Conservation (phyloP, 2,329 filamentous ascomycete genomes). For the Gaeumannomyces sp. region DNA sequence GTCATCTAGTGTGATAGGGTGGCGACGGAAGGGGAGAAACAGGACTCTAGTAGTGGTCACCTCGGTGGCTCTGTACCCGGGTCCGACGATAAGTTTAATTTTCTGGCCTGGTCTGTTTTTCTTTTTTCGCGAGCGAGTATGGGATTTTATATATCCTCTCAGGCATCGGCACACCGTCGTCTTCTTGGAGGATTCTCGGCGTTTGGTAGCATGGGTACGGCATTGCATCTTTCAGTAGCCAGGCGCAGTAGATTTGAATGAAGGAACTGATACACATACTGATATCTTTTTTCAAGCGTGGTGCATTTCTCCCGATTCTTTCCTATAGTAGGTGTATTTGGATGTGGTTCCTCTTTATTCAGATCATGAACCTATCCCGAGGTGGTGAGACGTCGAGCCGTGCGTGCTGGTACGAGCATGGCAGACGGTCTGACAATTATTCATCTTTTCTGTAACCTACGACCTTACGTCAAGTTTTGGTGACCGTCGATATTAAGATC, state of each 20-base stretch:
- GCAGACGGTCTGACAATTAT: no score
- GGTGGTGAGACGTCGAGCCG: background rate
- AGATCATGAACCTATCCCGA: background rate
- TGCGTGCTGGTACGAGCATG: no score
- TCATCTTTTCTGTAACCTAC: no score
- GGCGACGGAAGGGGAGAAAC: background rate
- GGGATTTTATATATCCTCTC: background rate
- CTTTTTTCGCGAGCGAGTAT: background rate
- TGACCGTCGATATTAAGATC: background rate
- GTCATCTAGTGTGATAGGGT: background rate
- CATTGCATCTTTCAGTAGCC: background rate
- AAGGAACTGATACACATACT: background rate
- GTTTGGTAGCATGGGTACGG: background rate
- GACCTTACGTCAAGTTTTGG: background rate
- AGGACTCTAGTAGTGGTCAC: background rate
- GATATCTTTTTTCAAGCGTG: background rate
- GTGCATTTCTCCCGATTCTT: background rate
- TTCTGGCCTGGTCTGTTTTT: background rate
- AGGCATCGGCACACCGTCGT: background rate
- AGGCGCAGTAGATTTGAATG: background rate
- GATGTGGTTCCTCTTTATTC: no score
- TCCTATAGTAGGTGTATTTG: no score
- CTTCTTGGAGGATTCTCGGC: background rate
- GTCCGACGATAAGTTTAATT: background rate
- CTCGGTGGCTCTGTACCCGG: background rate